Evolutionary conservation across 1,139 yeast genomes (phyloP).

Genomic region (Williopsis jadinii): DNA sequence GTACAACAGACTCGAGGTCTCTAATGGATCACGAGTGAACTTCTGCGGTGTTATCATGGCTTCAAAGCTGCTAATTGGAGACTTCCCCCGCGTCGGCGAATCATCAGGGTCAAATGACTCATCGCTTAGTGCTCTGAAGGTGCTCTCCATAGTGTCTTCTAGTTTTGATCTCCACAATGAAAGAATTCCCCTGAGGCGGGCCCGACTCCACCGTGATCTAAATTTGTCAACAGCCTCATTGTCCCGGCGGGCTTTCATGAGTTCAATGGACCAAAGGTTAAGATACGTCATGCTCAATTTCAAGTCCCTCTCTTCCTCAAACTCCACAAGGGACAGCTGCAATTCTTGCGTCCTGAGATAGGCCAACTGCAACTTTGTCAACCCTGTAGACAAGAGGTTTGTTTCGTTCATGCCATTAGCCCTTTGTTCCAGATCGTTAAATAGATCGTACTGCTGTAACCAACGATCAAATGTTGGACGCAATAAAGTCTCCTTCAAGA

Average conservation of each 20-base stretch:
- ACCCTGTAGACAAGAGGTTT: conserved; percentile 18
- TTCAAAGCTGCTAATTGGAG: background rate
- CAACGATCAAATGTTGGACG: conserved; percentile 14
- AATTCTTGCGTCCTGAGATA: conserved; percentile 10
- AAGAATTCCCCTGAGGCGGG: conserved; percentile 27
- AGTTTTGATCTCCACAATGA: conserved; percentile 22
- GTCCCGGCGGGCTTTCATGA: conserved; percentile 26
- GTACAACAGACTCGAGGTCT: conserved; percentile 3
- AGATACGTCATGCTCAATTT: conserved; percentile 18
- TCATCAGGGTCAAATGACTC: conserved; percentile 4
- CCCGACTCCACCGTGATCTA: conserved; percentile 30
- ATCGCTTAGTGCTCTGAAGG: background rate
- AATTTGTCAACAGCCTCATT: conserved; percentile 26
- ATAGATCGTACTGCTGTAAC: conserved; percentile 10
- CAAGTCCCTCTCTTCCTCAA: conserved; percentile 18
- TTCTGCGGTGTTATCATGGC: conserved; percentile 7
- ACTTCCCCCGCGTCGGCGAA: conserved; percentile 17
- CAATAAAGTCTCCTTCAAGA: conserved; percentile 1
- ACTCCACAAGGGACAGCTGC: conserved; percentile 8
- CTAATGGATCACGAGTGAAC: conserved; percentile 3
- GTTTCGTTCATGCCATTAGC: conserved; percentile 20
- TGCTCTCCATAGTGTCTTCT: too few species aligned
- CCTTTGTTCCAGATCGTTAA: conserved; percentile 12
- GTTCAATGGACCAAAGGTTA: conserved; percentile 27
- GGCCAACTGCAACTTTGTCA: conserved; percentile 18